These are phyloP conservation scores for Metschnikowia kunwiensis DNA, from an alignment of 805 yeast species.

Conservation along the genomic window DNA sequence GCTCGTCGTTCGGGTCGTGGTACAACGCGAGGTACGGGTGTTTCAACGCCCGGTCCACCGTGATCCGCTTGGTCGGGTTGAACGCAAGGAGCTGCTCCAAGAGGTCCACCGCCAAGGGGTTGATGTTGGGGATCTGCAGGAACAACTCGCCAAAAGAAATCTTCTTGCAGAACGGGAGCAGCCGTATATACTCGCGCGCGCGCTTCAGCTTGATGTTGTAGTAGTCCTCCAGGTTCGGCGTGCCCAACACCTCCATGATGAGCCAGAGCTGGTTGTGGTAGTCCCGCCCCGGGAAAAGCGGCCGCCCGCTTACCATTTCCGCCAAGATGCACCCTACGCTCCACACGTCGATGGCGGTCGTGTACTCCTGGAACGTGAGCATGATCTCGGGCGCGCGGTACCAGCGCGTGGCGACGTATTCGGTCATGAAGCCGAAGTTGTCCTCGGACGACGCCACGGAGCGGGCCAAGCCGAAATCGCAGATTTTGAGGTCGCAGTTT, in stretches of 20 bases:
- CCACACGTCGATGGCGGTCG: constrained; percentile 96
- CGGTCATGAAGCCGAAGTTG: constrained; percentile 84
- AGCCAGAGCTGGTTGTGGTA: constrained; percentile 87
- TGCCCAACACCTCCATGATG: constrained; percentile 81
- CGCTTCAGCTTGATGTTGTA: constrained; percentile 70
- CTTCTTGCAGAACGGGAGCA: constrained; percentile 66
- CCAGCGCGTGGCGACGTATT: constrained; percentile 97
- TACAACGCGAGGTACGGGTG: constrained; percentile 89
- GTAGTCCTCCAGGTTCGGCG: constrained; percentile 80
- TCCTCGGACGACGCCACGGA: constrained; percentile 60
- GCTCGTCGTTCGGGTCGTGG: constrained; percentile 95
- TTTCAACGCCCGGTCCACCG: constrained; percentile 70
- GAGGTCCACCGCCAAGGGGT: constrained; percentile 54
- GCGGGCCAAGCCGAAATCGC: constrained; percentile 91
- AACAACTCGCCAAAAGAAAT: constrained; percentile 29
- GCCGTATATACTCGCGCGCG: constrained; percentile 83
- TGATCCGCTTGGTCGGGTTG: constrained; percentile 68
- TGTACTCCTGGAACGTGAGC: constrained; percentile 90
- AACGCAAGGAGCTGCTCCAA: constrained; percentile 62
- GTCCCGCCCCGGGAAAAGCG: constrained; percentile 91
- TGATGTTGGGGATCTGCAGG: constrained; percentile 24
- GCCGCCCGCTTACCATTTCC: constrained; percentile 80
- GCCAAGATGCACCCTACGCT: constrained; percentile 95
- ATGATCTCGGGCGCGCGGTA: constrained; percentile 97
- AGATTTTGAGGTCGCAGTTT: constrained; percentile 89